Evolutionary conservation across 2,329 filamentous ascomycete genomes (phyloP).

Genomic region (Pochonia chlamydosporia): DNA sequence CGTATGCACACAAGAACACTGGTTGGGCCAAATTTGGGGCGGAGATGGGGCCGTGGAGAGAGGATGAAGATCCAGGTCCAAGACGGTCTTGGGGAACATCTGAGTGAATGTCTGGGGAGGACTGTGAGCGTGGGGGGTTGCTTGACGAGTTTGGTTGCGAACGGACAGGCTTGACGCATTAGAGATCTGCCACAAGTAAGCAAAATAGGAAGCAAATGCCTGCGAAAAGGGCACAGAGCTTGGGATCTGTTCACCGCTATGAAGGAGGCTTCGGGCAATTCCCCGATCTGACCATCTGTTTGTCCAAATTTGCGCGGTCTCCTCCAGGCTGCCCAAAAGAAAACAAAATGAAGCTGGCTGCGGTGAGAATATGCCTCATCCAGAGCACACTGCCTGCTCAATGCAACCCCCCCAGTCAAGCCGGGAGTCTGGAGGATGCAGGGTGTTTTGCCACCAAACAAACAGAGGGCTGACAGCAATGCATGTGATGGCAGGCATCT

Average conservation of each 20-base stretch:
- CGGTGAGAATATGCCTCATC: background rate
- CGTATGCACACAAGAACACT: background rate
- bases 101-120: no score
- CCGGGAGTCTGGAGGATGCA: background rate
- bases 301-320: no score
- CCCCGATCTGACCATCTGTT: no score
- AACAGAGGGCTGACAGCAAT: background rate
- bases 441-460: background rate
- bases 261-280: no score
- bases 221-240: no score
- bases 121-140: background rate
- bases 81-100: no score
- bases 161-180: no score
- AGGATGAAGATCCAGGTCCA: background rate
- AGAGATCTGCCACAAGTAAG: no score
- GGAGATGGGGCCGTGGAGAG: background rate
- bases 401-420: background rate
- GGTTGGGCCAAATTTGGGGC: background rate
- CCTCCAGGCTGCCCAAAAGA: background rate
- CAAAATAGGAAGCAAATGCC: no score
- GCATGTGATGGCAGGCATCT: background rate
- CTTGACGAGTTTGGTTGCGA: no score
- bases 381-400: background rate
- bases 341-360: background rate
- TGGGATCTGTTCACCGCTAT: no score